phyloP scores from a whole-genome alignment of 2,329 filamentous ascomycete genomes.

The Paraphaeosphaeria minitans region DNA sequence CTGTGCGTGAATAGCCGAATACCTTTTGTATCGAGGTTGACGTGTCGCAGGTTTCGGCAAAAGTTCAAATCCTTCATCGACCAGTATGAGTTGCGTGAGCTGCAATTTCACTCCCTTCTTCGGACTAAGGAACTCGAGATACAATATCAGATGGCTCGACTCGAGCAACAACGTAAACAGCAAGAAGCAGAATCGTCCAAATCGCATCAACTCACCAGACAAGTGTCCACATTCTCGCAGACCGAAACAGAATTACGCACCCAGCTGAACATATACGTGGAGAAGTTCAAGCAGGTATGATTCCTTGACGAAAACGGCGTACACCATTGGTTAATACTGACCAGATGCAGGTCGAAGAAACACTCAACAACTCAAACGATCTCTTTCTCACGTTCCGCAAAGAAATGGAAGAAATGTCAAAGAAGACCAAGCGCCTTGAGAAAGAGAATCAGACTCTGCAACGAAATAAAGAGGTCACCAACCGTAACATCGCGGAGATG shows the following conservation, averaged over 20 bases:
- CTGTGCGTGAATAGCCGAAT: slow-evolving; percentile 62
- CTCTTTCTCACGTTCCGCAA: slow-evolving; percentile 95
- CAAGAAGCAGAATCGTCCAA: slow-evolving; percentile 81
- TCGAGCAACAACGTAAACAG: slow-evolving; percentile 86
- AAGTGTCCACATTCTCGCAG: slow-evolving; percentile 94
- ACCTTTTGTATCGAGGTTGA: slow-evolving; percentile 15
- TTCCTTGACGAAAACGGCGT: slow-evolving; percentile 24
- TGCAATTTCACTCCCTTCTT: slow-evolving; percentile 90
- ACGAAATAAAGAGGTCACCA: slow-evolving; percentile 90
- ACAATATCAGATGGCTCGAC: slow-evolving; percentile 85
- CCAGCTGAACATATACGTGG: slow-evolving; percentile 97
- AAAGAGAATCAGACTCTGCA: slow-evolving; percentile 93
- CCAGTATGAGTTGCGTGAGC: slow-evolving; percentile 92
- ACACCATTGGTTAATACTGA: slow-evolving; percentile 52
- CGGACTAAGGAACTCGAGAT: slow-evolving; percentile 96
- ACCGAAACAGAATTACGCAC: slow-evolving; percentile 92
- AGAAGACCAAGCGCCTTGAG: slow-evolving; percentile 95
- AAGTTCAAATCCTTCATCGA: slow-evolving; percentile 96
- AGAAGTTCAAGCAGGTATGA: slow-evolving; percentile 98
- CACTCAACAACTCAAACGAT: slow-evolving; percentile 97
- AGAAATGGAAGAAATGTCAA: slow-evolving; percentile 99
- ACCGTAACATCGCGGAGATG: slow-evolving; percentile 95
- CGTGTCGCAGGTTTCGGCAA: slow-evolving; percentile 59
- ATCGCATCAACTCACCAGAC: slow-evolving; percentile 82
- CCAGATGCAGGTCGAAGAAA: slow-evolving; percentile 88